These are phyloP conservation scores for Petunia hybrid DNA, from an alignment of 305 asterid genomes.

Conservation along the genomic window DNA sequence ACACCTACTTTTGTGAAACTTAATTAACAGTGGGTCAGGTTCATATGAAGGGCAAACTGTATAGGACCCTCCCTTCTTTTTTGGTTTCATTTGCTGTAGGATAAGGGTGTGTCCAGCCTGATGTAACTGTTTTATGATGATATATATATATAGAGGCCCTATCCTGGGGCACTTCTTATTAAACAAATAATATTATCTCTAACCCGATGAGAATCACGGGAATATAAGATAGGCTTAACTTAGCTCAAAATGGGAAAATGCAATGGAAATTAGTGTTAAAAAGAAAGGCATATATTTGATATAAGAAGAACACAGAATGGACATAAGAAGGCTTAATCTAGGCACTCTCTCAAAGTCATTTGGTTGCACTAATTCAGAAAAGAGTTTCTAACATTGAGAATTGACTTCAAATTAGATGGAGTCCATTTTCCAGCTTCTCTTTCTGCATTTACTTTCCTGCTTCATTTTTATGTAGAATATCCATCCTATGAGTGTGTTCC, in stretches of 20 bases:
- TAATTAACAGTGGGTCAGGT: too few relatives aligned
- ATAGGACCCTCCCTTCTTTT: too few relatives aligned
- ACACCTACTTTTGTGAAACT: too few relatives aligned
- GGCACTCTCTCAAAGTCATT: not conserved
- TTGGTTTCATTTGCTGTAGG: too few relatives aligned
- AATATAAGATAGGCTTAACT: not conserved
- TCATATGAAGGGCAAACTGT: too few relatives aligned
- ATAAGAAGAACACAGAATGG: not conserved
- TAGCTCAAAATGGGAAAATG: not conserved
- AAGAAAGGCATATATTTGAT: not conserved
- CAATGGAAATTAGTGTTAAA: not conserved
- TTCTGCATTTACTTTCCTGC: slow-evolving; percentile 16
- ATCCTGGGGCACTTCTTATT: too few relatives aligned
- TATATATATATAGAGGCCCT: too few relatives aligned
- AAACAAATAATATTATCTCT: not conserved
- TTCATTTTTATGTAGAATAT: slow-evolving; percentile 15
- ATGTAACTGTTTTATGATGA: too few relatives aligned
- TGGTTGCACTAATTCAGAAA: not conserved
- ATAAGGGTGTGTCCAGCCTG: too few relatives aligned
- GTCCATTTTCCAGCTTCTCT: not conserved
- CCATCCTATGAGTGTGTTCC: slow-evolving; percentile 7
- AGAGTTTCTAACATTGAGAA: not conserved
- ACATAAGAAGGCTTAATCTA: not conserved
- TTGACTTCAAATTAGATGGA: slow-evolving; percentile 6
- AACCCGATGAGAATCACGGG: not conserved